These are phyloP conservation scores for Leccinum broughii DNA, from an alignment of 768 basidiomycete species.

Conservation along the genomic window DNA sequence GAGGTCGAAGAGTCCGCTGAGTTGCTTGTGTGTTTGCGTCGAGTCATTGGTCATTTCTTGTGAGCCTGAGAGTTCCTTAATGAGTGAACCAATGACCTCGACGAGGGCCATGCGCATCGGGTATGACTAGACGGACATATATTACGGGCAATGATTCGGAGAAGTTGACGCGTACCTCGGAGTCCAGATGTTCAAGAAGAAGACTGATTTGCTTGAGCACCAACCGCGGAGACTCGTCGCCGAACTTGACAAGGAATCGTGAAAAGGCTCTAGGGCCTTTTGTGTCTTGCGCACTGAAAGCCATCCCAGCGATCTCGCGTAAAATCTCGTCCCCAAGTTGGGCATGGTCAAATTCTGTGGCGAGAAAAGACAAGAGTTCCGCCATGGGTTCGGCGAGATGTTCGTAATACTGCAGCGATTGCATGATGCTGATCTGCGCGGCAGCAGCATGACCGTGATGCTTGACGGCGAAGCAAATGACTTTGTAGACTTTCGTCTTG, in stretches of 20 bases:
- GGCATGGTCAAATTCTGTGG: conserved; percentile 83
- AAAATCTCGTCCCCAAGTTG: conserved; percentile 92
- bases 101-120: conserved; percentile 95
- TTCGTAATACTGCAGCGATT: conserved; percentile 90
- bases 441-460: conserved; percentile 81
- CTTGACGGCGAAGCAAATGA: conserved; percentile 91
- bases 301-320: conserved; percentile 79
- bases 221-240: conserved; percentile 75
- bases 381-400: conserved; percentile 95
- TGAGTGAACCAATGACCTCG: conserved; percentile 84
- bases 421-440: conserved; percentile 89
- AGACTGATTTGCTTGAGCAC: conserved; percentile 90
- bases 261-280: conserved; percentile 88
- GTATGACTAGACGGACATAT: conserved; percentile 63
- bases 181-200: conserved; percentile 83
- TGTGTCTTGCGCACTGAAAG: conserved; percentile 77
- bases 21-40: conserved; percentile 59
- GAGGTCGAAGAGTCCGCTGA: conserved; percentile 77
- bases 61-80: conserved; percentile 71
- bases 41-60: conserved; percentile 49
- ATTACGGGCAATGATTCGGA: not conserved
- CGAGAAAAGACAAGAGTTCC: conserved; percentile 76
- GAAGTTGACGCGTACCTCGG: conserved; percentile 60
- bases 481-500: conserved; percentile 76
- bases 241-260: conserved; percentile 76